phyloP scores from a whole-genome alignment of 208 protist genomes.

The Acanthamoeba healyi region DNA sequence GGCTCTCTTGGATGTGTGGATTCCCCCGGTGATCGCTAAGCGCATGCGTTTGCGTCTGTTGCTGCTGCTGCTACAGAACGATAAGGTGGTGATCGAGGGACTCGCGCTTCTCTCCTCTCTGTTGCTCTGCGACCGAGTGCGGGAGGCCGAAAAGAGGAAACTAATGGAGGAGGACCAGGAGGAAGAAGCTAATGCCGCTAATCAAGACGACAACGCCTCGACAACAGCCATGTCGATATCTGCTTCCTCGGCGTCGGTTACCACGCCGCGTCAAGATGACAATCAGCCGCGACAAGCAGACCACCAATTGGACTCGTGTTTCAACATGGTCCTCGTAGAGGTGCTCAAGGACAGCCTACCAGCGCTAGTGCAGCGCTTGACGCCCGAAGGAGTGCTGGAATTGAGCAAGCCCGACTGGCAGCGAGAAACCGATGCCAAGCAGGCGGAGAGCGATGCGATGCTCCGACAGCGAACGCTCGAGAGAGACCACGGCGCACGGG shows the following conservation, averaged over 20 bases:
- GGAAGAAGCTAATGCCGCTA: not conserved
- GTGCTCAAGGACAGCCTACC: not conserved
- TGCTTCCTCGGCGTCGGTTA: not conserved
- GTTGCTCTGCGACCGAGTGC: slow-evolving; percentile 22
- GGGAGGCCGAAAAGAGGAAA: slow-evolving; percentile 10
- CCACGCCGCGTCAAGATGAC: not conserved
- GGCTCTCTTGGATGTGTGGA: too few relatives aligned
- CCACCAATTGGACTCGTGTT: not conserved
- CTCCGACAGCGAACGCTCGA: not conserved
- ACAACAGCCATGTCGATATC: too few relatives aligned
- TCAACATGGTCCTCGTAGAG: not conserved
- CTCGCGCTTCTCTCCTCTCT: slow-evolving; percentile 29
- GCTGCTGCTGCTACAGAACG: too few relatives aligned
- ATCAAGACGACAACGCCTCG: not conserved
- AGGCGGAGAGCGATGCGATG: slow-evolving; percentile 3
- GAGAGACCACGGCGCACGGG: not conserved
- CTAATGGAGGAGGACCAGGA: not conserved
- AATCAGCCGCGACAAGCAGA: not conserved
- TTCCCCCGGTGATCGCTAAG: too few relatives aligned
- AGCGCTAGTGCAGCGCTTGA: not conserved
- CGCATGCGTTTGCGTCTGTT: too few relatives aligned
- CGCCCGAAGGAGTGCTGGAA: not conserved
- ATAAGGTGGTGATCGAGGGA: slow-evolving; percentile 15
- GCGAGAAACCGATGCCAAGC: not conserved
- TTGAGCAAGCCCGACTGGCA: not conserved